Evolutionary conservation across 1,284 basidiomycete genomes (phyloP).

Genomic region (Xerocomus amazonicus): DNA sequence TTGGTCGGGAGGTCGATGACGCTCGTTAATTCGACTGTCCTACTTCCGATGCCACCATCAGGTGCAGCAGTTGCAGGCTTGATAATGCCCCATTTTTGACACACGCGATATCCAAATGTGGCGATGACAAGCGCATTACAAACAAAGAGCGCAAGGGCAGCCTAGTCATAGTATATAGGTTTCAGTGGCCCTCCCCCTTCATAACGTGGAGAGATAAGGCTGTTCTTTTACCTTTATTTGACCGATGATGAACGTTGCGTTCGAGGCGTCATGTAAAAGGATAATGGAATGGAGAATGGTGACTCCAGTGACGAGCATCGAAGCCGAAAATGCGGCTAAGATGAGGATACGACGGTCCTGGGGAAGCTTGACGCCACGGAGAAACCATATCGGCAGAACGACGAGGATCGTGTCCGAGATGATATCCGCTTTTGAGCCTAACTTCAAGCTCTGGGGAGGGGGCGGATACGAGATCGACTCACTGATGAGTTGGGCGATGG

Average conservation of each 20-base stretch:
- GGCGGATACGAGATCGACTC: slow-evolving; percentile 2
- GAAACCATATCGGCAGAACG: slow-evolving; percentile 12
- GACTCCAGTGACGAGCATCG: slow-evolving; percentile 21
- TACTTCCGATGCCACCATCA: background rate
- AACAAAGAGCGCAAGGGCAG: slow-evolving; percentile 20
- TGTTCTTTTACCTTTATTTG: slow-evolving; percentile 22
- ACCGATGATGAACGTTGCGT: slow-evolving; percentile 13
- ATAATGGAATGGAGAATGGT: slow-evolving; percentile 28
- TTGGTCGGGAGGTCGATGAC: slow-evolving; percentile 17
- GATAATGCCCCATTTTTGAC: too few species aligned
- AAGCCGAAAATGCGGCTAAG: slow-evolving; percentile 22
- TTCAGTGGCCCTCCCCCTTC: background rate
- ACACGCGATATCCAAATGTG: slow-evolving; percentile 13
- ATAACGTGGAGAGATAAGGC: background rate
- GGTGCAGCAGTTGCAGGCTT: background rate
- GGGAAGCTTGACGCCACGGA: slow-evolving; percentile 15
- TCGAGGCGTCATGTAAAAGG: slow-evolving; percentile 10
- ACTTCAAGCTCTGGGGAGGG: background rate
- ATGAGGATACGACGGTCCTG: slow-evolving; percentile 19
- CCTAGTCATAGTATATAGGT: slow-evolving; percentile 6
- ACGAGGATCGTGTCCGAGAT: slow-evolving; percentile 24
- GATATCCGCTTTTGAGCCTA: slow-evolving; percentile 15
- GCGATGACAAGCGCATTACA: slow-evolving; percentile 22
- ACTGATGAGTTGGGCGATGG: slow-evolving; percentile 25
- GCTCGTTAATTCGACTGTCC: slow-evolving; percentile 16